These are phyloP conservation scores for Hypholoma sublateritium DNA, from an alignment of 768 basidiomycete species.

Conservation along the genomic window DNA sequence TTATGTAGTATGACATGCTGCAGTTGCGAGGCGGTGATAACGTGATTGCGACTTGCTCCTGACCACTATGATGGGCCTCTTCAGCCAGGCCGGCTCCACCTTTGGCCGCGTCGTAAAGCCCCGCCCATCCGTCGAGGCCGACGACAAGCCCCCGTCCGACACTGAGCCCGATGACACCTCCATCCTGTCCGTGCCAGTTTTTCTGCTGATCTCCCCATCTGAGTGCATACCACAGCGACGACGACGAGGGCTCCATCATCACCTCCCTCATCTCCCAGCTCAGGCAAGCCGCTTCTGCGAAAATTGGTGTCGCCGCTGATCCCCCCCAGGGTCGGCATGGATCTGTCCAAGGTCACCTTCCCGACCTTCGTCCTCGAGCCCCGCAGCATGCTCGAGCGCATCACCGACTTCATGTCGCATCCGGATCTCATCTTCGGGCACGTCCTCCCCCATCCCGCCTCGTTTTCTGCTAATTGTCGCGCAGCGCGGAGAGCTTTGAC, in stretches of 20 bases:
- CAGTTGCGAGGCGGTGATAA: constrained; percentile 1
- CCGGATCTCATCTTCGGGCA: constrained; percentile 96
- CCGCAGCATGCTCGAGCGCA: constrained; percentile 94
- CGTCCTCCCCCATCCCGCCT: constrained; percentile 27
- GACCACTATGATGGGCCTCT: constrained; percentile 71
- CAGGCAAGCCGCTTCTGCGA: constrained; percentile 44
- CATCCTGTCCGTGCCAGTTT: constrained; percentile 65
- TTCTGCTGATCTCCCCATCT: constrained; percentile 20
- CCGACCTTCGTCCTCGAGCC: constrained; percentile 97
- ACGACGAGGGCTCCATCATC: constrained; percentile 91
- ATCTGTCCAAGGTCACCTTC: constrained; percentile 91
- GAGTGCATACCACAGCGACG: constrained; percentile 58
- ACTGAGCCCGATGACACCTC: constrained; percentile 89
- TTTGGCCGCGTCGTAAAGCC: constrained; percentile 56
- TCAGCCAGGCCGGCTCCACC: constrained; percentile 66
- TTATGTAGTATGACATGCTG: background rate
- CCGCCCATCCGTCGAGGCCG: constrained; percentile 61
- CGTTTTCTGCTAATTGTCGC: constrained; percentile 1
- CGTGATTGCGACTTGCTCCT: constrained; percentile 4
- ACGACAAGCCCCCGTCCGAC: constrained; percentile 76
- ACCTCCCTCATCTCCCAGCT: constrained; percentile 86
- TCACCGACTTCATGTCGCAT: constrained; percentile 99
- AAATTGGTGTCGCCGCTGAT: constrained; percentile 3
- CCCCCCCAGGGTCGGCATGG: constrained; percentile 84
- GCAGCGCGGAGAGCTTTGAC: constrained; percentile 75